Conservation (phyloP, 148 eudicot genomes). For the Limonium bicolor region DNA sequence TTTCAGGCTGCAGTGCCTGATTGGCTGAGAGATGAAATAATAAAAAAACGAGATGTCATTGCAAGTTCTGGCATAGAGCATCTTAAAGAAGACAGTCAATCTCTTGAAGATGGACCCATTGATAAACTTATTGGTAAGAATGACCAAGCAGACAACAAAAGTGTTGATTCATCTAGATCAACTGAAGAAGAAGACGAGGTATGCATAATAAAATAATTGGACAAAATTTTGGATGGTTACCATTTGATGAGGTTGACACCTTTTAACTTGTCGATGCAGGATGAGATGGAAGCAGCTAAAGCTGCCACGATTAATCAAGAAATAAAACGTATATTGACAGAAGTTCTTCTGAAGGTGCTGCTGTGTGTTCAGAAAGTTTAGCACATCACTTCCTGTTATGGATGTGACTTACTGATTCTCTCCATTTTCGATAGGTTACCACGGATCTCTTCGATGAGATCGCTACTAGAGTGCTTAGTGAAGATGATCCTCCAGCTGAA, state of each 20-base stretch:
- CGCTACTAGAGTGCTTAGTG: slow-evolving; percentile 76
- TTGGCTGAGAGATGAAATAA: slow-evolving; percentile 98
- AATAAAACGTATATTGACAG: slow-evolving; percentile 90
- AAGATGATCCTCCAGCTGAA: slow-evolving; percentile 43
- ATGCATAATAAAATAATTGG: no score
- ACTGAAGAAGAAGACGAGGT: slow-evolving; percentile 75
- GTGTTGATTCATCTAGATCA: slow-evolving; percentile 61
- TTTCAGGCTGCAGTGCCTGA: slow-evolving; percentile 89
- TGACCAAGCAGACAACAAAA: slow-evolving; percentile 73
- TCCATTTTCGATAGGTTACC: slow-evolving; percentile 52
- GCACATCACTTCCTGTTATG: background rate
- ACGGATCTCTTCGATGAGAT: slow-evolving; percentile 91
- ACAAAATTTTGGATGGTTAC: no score
- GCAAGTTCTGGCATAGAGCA: slow-evolving; percentile 35
- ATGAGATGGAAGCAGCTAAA: slow-evolving; percentile 62
- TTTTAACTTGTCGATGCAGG: slow-evolving; percentile 32
- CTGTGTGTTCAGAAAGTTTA: slow-evolving; percentile 1
- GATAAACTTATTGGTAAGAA: slow-evolving; percentile 36
- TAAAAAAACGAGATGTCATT: slow-evolving; percentile 69
- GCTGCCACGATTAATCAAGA: slow-evolving; percentile 82
- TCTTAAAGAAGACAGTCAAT: slow-evolving; percentile 33
- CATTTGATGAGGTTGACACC: background rate
- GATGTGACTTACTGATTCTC: slow-evolving; percentile 7
- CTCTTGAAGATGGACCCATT: slow-evolving; percentile 52
- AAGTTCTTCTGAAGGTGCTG: slow-evolving; percentile 84